Percentiles rank a stretch among this genome's conserved stretches.
Evolutionary conservation across 768 basidiomycete species (phyloP).

Genomic region (Sarcodon aspratus): DNA sequence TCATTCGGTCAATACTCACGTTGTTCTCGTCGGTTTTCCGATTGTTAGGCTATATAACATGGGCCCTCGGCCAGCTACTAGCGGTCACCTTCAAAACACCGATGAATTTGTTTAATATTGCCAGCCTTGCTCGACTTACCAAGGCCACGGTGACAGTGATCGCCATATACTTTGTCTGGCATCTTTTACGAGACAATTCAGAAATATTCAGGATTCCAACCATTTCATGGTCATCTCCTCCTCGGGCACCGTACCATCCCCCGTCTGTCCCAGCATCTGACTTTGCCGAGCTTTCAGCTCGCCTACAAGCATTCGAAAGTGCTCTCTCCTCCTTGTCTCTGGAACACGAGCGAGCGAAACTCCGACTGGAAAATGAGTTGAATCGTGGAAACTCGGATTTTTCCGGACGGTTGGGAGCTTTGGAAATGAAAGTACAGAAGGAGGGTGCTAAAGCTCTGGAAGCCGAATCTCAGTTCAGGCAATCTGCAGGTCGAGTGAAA

Average conservation of each 20-base stretch:
- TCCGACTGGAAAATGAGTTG: slow-evolving; percentile 39
- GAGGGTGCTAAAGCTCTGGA: slow-evolving; percentile 37
- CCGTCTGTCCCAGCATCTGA: slow-evolving; percentile 54
- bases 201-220: not conserved
- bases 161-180: slow-evolving; percentile 34
- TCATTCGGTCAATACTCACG: slow-evolving; percentile 12
- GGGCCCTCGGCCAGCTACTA: slow-evolving; percentile 22
- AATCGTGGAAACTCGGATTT: slow-evolving; percentile 39
- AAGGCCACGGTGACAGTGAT: slow-evolving; percentile 33
- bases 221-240: slow-evolving; percentile 1
- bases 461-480: slow-evolving; percentile 35
- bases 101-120: slow-evolving; percentile 23
- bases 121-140: slow-evolving; percentile 21
- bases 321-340: slow-evolving; percentile 48
- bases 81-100: slow-evolving; percentile 36
- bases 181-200: slow-evolving; percentile 23
- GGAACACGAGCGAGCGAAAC: slow-evolving; percentile 39
- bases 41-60: slow-evolving; percentile 8
- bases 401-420: slow-evolving; percentile 35
- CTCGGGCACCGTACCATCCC: slow-evolving; percentile 30
- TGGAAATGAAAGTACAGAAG: slow-evolving; percentile 44
- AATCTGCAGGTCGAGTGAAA: slow-evolving; percentile 21
- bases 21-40: slow-evolving; percentile 10
- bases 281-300: slow-evolving; percentile 50
- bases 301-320: slow-evolving; percentile 53